These are phyloP conservation scores for Suhomyces bokatorum DNA, from an alignment of 1,139 yeast species.

Conservation along the genomic window DNA sequence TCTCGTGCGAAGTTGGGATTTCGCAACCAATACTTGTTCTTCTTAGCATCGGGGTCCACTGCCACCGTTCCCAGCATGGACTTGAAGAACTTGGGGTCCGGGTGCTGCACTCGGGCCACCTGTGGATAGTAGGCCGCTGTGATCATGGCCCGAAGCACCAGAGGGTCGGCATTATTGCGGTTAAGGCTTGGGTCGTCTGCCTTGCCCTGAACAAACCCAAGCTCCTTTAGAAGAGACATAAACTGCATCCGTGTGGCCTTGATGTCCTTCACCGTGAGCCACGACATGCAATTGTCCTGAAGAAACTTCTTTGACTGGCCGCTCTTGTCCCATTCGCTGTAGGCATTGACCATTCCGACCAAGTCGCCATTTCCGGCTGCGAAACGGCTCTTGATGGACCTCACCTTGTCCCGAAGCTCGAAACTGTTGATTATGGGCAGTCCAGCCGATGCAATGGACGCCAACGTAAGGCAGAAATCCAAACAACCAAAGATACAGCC, in stretches of 20 bases:
- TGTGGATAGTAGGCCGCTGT: constrained; percentile 85
- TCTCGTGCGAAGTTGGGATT: constrained; percentile 34
- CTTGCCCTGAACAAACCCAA: constrained; percentile 67
- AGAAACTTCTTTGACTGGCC: constrained; percentile 51
- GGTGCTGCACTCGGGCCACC: constrained; percentile 75
- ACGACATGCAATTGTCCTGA: constrained; percentile 62
- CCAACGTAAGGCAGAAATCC: constrained; percentile 71
- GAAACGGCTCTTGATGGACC: constrained; percentile 45
- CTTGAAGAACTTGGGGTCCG: constrained; percentile 73
- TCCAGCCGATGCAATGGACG: constrained; percentile 73
- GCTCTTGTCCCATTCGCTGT: constrained; percentile 49
- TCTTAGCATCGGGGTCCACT: constrained; percentile 76
- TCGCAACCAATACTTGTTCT: constrained; percentile 71
- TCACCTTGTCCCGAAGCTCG: constrained; percentile 67
- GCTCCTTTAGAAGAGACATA: constrained; percentile 63
- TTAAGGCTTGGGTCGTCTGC: constrained; percentile 28
- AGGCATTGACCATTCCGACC: constrained; percentile 60
- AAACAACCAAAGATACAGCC: constrained; percentile 84
- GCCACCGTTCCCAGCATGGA: constrained; percentile 80
- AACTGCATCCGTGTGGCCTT: constrained; percentile 70
- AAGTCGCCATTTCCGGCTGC: constrained; percentile 65
- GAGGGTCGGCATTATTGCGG: constrained; percentile 49
- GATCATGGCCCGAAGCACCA: constrained; percentile 63
- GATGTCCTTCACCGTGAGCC: constrained; percentile 67
- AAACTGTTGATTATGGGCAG: constrained; percentile 65